phyloP scores from a whole-genome alignment of 495 filamentous ascomycete genomes.

The Penicillium tannophilum region DNA sequence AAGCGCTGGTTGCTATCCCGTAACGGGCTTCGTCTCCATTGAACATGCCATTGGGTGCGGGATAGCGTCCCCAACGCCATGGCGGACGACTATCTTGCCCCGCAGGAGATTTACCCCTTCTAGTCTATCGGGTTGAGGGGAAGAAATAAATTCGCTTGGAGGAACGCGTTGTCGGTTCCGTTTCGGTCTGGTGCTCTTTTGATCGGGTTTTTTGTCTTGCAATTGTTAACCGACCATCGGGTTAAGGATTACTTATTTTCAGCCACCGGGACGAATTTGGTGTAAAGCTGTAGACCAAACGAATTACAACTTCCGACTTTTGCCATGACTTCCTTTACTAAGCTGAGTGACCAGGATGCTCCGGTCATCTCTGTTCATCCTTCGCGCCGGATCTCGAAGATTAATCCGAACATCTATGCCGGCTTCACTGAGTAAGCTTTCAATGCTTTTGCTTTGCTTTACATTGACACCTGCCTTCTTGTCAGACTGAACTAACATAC shows the following conservation, averaged over 20 bases:
- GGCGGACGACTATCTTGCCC: slow-evolving; percentile 10
- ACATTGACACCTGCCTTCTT: neutral
- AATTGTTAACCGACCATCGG: slow-evolving; percentile 5
- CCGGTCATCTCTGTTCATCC: slow-evolving; percentile 64
- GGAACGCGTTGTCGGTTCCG: neutral
- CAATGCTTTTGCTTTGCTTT: neutral
- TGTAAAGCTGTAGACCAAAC: neutral
- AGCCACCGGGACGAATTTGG: slow-evolving; percentile 10
- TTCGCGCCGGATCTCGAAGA: slow-evolving; percentile 61
- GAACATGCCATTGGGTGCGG: neutral
- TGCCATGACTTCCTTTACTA: slow-evolving; percentile 70
- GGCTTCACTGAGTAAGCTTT: slow-evolving; percentile 71
- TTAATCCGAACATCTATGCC: slow-evolving; percentile 73
- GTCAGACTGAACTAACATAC: neutral
- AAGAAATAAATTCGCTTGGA: slow-evolving; percentile 9
- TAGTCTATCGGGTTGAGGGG: slow-evolving; percentile 1
- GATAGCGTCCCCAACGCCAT: neutral
- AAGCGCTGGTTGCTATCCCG: slow-evolving; percentile 1
- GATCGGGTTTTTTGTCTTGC: neutral
- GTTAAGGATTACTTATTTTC: slow-evolving; percentile 11
- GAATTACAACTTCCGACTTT: neutral
- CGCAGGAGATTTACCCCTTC: slow-evolving; percentile 35
- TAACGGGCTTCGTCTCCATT: slow-evolving; percentile 5
- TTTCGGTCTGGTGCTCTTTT: slow-evolving; percentile 1
- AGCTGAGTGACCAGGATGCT: slow-evolving; percentile 55